Evolutionary conservation across 164 flowering plant genomes (phyloP).

Genomic region (Warburgia ugandensis): DNA sequence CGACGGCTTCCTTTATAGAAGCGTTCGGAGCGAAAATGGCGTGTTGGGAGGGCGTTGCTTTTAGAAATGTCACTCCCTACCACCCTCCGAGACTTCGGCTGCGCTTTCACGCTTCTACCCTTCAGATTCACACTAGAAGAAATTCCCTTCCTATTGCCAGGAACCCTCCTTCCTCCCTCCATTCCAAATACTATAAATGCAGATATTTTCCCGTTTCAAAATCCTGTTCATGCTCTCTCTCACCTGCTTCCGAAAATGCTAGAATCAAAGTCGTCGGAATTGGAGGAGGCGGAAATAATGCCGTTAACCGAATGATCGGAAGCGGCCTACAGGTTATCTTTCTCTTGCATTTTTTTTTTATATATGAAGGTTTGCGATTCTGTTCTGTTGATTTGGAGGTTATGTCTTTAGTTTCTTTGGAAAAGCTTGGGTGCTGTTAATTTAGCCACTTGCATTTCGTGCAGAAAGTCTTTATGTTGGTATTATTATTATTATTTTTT

Average conservation of each 20-base stretch:
- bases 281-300: slow-evolving; percentile 26
- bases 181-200: slow-evolving; percentile 3
- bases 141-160: neutral
- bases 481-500: too few species aligned
- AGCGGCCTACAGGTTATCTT: slow-evolving; percentile 22
- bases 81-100: neutral
- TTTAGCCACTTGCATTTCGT: too few species aligned
- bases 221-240: slow-evolving; percentile 7
- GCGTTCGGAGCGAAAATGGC: slow-evolving; percentile 18
- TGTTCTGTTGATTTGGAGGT: too few species aligned
- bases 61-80: neutral
- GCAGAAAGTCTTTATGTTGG: too few species aligned
- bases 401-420: too few species aligned
- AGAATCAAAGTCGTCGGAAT: slow-evolving; percentile 21
- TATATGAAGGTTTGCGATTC: too few species aligned
- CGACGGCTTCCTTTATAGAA: too few species aligned
- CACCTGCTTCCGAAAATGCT: slow-evolving; percentile 6
- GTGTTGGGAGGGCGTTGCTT: slow-evolving; percentile 7
- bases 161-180: neutral
- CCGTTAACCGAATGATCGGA: slow-evolving; percentile 25
- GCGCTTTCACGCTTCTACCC: neutral
- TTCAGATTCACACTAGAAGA: neutral
- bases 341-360: neutral
- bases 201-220: neutral
- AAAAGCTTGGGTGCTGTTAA: too few species aligned